Conservation (phyloP, 139 green algal genomes). For the Picochlorum costavermella region DNA sequence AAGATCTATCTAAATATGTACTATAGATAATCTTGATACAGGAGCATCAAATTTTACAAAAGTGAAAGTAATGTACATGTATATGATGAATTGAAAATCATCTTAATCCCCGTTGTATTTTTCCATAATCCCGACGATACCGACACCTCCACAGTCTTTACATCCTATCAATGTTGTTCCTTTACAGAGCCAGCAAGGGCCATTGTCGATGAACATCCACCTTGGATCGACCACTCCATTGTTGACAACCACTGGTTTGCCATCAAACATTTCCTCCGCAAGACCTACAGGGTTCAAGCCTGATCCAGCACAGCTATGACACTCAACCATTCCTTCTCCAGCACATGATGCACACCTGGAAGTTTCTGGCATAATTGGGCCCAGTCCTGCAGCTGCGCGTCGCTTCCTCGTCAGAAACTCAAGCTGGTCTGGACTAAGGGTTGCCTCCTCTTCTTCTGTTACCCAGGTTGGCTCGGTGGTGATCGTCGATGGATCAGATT, state of each 20-base stretch:
- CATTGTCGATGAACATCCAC: constrained; percentile 4
- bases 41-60: background rate
- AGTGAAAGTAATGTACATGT: constrained; percentile 1
- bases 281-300: constrained; percentile 10
- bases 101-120: constrained; percentile 9
- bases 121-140: constrained; percentile 6
- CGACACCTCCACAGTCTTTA: constrained; percentile 11
- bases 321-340: constrained; percentile 3
- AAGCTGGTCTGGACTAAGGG: constrained; percentile 1
- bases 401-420: constrained; percentile 24
- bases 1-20: constrained; percentile 69
- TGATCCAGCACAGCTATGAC: constrained; percentile 14
- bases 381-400: constrained; percentile 10
- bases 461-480: constrained; percentile 2
- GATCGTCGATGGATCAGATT: no score
- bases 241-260: background rate
- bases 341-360: constrained; percentile 5
- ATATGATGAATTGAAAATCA: constrained; percentile 3
- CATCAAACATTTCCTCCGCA: constrained; percentile 12
- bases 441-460: background rate
- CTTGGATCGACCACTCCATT: background rate
- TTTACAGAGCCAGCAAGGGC: constrained; percentile 22
- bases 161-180: constrained; percentile 3
- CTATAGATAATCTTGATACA: constrained; percentile 28
- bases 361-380: constrained; percentile 12